phyloP scores from a whole-genome alignment of 768 basidiomycete species.

The Zangia roseola region DNA sequence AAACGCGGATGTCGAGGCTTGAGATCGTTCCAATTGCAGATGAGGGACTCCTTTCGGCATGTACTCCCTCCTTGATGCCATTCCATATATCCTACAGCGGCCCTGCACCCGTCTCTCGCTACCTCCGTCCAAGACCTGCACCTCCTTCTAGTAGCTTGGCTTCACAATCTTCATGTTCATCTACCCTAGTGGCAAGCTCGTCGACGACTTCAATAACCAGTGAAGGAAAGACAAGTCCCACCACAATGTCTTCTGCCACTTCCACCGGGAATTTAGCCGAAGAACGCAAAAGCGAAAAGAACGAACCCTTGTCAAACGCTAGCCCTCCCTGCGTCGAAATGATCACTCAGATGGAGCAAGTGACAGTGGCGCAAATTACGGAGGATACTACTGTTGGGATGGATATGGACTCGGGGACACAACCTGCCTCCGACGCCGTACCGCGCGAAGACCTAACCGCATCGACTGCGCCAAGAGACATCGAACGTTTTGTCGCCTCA shows the following conservation, averaged over 20 bases:
- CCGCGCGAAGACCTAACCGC: neutral
- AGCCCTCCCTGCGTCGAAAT: neutral
- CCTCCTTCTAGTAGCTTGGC: slow-evolving; percentile 17
- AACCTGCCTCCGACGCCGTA: slow-evolving; percentile 3
- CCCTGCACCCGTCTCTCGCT: slow-evolving; percentile 70
- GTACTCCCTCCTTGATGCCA: slow-evolving; percentile 75
- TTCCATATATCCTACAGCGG: slow-evolving; percentile 75
- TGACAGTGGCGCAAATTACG: neutral
- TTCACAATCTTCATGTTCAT: slow-evolving; percentile 10
- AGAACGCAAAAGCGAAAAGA: neutral
- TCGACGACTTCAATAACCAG: slow-evolving; percentile 5
- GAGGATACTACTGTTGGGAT: neutral
- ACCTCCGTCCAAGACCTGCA: slow-evolving; percentile 55
- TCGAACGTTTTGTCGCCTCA: slow-evolving; percentile 46
- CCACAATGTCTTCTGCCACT: slow-evolving; percentile 6
- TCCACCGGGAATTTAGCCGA: neutral
- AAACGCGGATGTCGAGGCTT: slow-evolving; percentile 19
- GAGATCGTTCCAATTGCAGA: slow-evolving; percentile 20
- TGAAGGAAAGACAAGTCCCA: slow-evolving; percentile 5
- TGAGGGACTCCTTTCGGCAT: slow-evolving; percentile 30
- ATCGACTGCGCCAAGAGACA: neutral
- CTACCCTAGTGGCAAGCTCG: slow-evolving; percentile 12
- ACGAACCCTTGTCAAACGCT: neutral
- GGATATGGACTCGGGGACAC: slow-evolving; percentile 11
- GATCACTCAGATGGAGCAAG: neutral